Evolutionary conservation across 1,139 yeast genomes (phyloP).

Genomic region (Zhuliangozyma parablackwelliae): DNA sequence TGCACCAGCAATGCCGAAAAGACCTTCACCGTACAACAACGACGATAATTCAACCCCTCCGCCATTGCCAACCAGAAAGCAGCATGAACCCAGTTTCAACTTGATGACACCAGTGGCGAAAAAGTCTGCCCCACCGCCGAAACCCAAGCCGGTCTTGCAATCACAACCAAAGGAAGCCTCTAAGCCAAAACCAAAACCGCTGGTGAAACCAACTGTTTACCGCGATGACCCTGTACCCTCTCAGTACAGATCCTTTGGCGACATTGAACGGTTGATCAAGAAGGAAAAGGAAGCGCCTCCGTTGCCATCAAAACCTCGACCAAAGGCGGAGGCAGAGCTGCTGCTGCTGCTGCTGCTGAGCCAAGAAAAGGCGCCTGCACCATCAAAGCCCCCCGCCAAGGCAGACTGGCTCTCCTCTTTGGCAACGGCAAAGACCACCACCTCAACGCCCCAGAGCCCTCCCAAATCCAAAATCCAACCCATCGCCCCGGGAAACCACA

Average conservation of each 20-base stretch:
- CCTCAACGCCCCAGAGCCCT: constrained; percentile 6
- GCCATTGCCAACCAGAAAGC: constrained; percentile 10
- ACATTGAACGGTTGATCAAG: constrained; percentile 18
- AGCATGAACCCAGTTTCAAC: constrained; percentile 13
- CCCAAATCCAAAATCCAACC: neutral
- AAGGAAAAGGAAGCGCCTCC: constrained; percentile 3
- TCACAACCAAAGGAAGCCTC: too few relatives aligned
- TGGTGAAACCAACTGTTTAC: too few relatives aligned
- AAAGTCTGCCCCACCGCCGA: constrained; percentile 6
- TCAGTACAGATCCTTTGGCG: constrained; percentile 17
- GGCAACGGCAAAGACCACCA: constrained; percentile 6
- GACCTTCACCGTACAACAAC: constrained; percentile 8
- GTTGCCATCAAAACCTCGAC: neutral
- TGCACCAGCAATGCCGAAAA: constrained; percentile 11
- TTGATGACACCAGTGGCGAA: constrained; percentile 19
- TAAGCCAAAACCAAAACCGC: too few relatives aligned
- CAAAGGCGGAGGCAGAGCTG: neutral
- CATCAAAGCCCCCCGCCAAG: constrained; percentile 4
- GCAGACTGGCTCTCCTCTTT: constrained; percentile 11
- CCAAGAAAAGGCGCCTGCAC: constrained; percentile 5
- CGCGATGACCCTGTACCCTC: neutral
- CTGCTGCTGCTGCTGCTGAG: neutral
- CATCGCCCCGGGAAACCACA: constrained; percentile 1
- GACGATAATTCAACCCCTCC: constrained; percentile 9
- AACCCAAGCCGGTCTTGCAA: neutral